These are phyloP conservation scores for Starmerella sp. DNA, from an alignment of 805 yeast species.

Conservation along the genomic window DNA sequence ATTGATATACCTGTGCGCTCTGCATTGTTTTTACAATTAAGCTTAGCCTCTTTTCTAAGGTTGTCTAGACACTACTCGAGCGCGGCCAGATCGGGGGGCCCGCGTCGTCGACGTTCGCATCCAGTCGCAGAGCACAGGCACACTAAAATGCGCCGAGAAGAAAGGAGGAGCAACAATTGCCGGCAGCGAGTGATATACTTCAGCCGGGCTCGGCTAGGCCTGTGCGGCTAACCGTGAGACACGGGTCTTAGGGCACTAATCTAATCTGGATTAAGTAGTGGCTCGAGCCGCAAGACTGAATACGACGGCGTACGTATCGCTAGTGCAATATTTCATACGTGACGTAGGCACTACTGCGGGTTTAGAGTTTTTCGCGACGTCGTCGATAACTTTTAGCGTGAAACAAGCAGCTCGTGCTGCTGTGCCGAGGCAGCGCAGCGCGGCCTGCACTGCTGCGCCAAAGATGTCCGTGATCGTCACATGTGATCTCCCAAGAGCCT, in stretches of 20 bases:
- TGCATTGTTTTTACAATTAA: conserved; percentile 1
- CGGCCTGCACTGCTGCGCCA: too few species aligned
- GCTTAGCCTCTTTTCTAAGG: neutral
- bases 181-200: neutral
- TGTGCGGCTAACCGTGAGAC: too few species aligned
- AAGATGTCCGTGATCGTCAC: neutral
- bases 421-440: too few species aligned
- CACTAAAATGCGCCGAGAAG: too few species aligned
- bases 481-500: neutral
- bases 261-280: neutral
- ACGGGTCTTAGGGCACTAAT: neutral
- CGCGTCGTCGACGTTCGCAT: neutral
- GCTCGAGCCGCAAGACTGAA: neutral
- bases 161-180: too few species aligned
- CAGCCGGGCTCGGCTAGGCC: too few species aligned
- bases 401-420: too few species aligned
- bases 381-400: too few species aligned
- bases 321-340: too few species aligned
- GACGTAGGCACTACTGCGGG: too few species aligned
- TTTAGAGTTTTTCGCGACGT: too few species aligned
- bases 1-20: neutral
- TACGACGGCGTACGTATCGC: neutral
- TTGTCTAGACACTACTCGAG: neutral
- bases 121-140: neutral
- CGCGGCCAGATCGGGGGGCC: neutral